Percentiles rank a stretch among this genome's conserved stretches.
Evolutionary conservation across 345 rosid species (phyloP).

Genomic region (Cochlearia excelsa): DNA sequence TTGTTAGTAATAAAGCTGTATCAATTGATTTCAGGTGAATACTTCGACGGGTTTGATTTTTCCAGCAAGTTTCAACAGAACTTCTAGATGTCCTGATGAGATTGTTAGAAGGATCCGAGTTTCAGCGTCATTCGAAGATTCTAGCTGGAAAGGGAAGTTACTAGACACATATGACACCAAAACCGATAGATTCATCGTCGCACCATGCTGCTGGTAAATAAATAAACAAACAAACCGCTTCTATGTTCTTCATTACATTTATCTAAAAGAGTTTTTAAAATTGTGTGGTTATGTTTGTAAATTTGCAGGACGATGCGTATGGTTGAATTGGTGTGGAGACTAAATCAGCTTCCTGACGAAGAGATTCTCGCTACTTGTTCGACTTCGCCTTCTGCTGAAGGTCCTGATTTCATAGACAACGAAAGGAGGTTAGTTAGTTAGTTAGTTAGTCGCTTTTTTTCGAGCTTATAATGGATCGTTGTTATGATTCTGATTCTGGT

Average conservation of each 20-base stretch:
- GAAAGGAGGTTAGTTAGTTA: slow-evolving; percentile 44
- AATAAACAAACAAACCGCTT: background rate
- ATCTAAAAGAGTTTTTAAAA: background rate
- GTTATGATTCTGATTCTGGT: no score
- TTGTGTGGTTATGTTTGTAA: background rate
- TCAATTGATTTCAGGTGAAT: slow-evolving; percentile 50
- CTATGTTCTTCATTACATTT: background rate
- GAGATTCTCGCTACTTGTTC: slow-evolving; percentile 61
- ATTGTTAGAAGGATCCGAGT: slow-evolving; percentile 68
- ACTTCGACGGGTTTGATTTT: slow-evolving; percentile 51
- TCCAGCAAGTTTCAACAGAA: slow-evolving; percentile 68
- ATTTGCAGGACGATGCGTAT: slow-evolving; percentile 52
- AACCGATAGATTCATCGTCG: slow-evolving; percentile 63
- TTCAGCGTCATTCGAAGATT: slow-evolving; percentile 54
- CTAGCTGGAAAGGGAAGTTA: slow-evolving; percentile 62
- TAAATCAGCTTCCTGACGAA: slow-evolving; percentile 49
- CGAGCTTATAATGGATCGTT: no score
- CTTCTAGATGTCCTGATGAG: slow-evolving; percentile 84
- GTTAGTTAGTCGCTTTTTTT: no score
- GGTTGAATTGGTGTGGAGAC: slow-evolving; percentile 31
- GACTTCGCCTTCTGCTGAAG: slow-evolving; percentile 84
- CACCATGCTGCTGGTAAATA: slow-evolving; percentile 72
- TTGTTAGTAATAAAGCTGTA: background rate
- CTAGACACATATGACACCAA: slow-evolving; percentile 76
- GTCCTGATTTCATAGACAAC: slow-evolving; percentile 73